Evolutionary conservation across 1,139 yeast genomes (phyloP).

Genomic region (Tardiomyces depauwii): DNA sequence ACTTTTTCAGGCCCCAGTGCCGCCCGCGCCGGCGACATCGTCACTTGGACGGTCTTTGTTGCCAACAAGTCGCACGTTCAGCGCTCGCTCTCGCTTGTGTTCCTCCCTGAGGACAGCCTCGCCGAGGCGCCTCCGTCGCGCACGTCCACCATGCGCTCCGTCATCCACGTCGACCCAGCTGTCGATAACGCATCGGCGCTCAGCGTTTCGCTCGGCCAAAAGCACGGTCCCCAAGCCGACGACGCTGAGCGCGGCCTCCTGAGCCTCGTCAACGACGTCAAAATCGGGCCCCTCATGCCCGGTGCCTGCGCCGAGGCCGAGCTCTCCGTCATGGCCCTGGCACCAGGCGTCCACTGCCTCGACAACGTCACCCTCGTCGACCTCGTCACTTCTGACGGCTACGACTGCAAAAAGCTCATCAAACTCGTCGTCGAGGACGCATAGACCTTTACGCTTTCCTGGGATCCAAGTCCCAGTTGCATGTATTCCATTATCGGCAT

Average conservation of each 20-base stretch:
- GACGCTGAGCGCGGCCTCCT: conserved; percentile 22
- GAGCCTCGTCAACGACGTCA: conserved; percentile 49
- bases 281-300: conserved; percentile 50
- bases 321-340: conserved; percentile 46
- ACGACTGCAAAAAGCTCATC: conserved; percentile 56
- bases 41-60: conserved; percentile 54
- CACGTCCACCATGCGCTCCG: conserved; percentile 3
- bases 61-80: conserved; percentile 36
- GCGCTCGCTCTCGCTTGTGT: conserved; percentile 29
- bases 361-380: conserved; percentile 59
- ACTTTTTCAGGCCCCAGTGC: conserved; percentile 53
- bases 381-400: conserved; percentile 48
- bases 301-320: conserved; percentile 52
- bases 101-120: background rate
- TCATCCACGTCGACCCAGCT: conserved; percentile 9
- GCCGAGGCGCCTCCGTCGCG: background rate
- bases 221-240: too few species aligned
- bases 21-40: conserved; percentile 48
- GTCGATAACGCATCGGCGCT: conserved; percentile 5
- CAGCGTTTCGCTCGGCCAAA: too few species aligned
- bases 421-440: conserved; percentile 52
- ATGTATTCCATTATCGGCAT: too few species aligned
- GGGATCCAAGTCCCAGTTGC: too few species aligned
- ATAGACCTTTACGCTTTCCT: too few species aligned
- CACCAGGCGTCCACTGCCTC: conserved; percentile 50